Evolutionary conservation across 495 filamentous ascomycete species (phyloP).

Genomic region (Penicillium crystallinum): DNA sequence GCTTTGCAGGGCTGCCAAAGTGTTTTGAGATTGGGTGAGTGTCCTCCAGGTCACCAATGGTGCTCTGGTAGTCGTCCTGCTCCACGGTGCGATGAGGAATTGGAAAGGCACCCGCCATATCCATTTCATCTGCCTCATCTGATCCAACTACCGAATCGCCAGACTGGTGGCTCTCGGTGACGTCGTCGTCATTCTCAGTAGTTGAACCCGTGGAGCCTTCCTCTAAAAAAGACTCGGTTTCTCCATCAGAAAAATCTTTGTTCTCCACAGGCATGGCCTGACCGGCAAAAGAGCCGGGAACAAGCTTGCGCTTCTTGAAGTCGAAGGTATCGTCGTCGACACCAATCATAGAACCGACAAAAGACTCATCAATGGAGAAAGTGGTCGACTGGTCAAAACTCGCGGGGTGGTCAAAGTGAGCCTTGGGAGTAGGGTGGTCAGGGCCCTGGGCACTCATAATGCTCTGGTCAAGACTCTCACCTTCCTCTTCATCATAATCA

Average conservation of each 20-base stretch:
- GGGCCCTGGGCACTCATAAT: conserved; percentile 47
- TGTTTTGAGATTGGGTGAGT: conserved; percentile 33
- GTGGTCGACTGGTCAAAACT: conserved; percentile 41
- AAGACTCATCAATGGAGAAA: conserved; percentile 48
- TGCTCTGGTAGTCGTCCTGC: conserved; percentile 44
- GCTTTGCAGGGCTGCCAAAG: conserved; percentile 56
- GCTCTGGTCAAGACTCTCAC: conserved; percentile 49
- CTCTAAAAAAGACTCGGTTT: conserved; percentile 80
- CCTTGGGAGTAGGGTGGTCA: conserved; percentile 54
- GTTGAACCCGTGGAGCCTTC: conserved; percentile 78
- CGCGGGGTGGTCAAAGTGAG: conserved; percentile 35
- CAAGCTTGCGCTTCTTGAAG: conserved; percentile 64
- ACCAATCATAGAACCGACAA: conserved; percentile 44
- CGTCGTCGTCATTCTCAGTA: conserved; percentile 59
- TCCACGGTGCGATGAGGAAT: conserved; percentile 61
- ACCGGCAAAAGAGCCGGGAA: conserved; percentile 75
- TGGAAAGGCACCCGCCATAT: conserved; percentile 72
- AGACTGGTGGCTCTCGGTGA: conserved; percentile 52
- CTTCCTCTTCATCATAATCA: conserved; percentile 74
- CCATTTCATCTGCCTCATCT: conserved; percentile 64
- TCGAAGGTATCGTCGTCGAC: conserved; percentile 77
- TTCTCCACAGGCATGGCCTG: conserved; percentile 51
- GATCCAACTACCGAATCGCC: conserved; percentile 67
- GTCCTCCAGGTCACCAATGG: conserved; percentile 43
- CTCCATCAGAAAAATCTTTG: conserved; percentile 37